These are phyloP conservation scores for Coemansia sp. DNA, from an alignment of 192 early-diverging fungal genomes.

Conservation along the genomic window DNA sequence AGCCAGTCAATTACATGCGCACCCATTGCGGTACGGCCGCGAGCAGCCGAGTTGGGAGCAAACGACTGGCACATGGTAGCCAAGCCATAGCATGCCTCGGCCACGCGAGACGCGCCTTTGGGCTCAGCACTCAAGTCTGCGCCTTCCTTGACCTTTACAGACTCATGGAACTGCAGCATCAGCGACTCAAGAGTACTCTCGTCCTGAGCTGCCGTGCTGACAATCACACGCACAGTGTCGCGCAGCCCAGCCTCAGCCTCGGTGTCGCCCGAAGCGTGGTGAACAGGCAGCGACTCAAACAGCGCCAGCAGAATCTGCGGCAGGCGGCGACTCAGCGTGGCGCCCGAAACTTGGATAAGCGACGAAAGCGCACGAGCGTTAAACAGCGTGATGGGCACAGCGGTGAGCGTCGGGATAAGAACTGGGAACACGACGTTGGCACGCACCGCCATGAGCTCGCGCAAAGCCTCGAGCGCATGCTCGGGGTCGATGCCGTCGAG, in stretches of 20 bases:
- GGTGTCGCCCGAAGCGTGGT: constrained; percentile 56
- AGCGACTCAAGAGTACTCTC: constrained; percentile 78
- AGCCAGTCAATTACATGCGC: constrained; percentile 82
- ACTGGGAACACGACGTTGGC: constrained; percentile 98
- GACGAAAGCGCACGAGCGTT: constrained; percentile 88
- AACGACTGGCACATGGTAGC: constrained; percentile 44
- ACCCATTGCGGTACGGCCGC: constrained; percentile 51
- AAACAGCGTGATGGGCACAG: constrained; percentile 83
- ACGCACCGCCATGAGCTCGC: constrained; percentile 97
- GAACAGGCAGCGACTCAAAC: constrained; percentile 71
- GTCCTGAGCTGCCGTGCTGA: constrained; percentile 71
- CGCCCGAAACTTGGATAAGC: constrained; percentile 87
- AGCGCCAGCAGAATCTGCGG: constrained; percentile 77
- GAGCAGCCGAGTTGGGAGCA: constrained; percentile 38
- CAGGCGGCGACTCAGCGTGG: constrained; percentile 74
- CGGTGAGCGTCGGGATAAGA: constrained; percentile 91
- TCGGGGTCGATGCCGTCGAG: constrained; percentile 35
- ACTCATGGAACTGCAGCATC: constrained; percentile 77
- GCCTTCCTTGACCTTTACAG: constrained; percentile 59
- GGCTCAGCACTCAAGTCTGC: constrained; percentile 18
- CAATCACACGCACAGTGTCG: constrained; percentile 70
- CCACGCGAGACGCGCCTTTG: constrained; percentile 31
- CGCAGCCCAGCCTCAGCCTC: constrained; percentile 66
- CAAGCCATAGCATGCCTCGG: constrained; percentile 48
- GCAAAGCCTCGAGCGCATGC: constrained; percentile 90